phyloP scores from a whole-genome alignment of 768 basidiomycete genomes.

The Leccinum rimulosum region DNA sequence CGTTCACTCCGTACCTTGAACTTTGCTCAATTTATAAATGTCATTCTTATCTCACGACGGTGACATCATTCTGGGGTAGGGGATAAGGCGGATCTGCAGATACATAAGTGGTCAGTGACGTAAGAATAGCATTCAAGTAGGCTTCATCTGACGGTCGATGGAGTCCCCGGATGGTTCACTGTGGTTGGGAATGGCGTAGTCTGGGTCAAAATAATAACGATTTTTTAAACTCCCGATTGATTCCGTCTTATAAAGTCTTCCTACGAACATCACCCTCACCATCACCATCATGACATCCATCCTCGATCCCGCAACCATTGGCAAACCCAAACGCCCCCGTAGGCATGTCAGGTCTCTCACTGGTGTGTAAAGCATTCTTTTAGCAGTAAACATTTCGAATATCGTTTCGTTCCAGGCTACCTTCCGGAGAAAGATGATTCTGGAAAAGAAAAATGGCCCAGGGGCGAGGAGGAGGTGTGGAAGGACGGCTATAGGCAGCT shows the following conservation, averaged over 20 bases:
- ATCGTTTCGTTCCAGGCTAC: slow-evolving; percentile 54
- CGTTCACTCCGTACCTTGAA: too few species aligned
- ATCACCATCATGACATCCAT: slow-evolving; percentile 53
- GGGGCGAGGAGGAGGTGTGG: slow-evolving; percentile 75
- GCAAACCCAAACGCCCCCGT: slow-evolving; percentile 50
- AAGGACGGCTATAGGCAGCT: slow-evolving; percentile 57
- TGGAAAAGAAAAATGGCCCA: slow-evolving; percentile 85
- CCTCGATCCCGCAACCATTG: slow-evolving; percentile 63
- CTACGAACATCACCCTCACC: neutral
- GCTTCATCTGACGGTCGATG: too few species aligned
- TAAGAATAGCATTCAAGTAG: too few species aligned
- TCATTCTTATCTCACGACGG: too few species aligned
- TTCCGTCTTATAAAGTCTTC: neutral
- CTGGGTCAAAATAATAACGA: too few species aligned
- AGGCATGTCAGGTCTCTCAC: slow-evolving; percentile 71
- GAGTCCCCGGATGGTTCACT: too few species aligned
- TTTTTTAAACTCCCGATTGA: too few species aligned
- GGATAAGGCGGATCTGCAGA: too few species aligned
- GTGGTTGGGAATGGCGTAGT: too few species aligned
- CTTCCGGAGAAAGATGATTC: slow-evolving; percentile 71
- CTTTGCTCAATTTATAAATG: too few species aligned
- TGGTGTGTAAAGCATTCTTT: slow-evolving; percentile 35
- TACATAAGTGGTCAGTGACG: too few species aligned
- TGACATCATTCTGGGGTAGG: too few species aligned
- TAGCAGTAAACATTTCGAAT: neutral